Conservation (phyloP, 1,139 yeast genomes). For the Hyphopichia buzzinii region DNA sequence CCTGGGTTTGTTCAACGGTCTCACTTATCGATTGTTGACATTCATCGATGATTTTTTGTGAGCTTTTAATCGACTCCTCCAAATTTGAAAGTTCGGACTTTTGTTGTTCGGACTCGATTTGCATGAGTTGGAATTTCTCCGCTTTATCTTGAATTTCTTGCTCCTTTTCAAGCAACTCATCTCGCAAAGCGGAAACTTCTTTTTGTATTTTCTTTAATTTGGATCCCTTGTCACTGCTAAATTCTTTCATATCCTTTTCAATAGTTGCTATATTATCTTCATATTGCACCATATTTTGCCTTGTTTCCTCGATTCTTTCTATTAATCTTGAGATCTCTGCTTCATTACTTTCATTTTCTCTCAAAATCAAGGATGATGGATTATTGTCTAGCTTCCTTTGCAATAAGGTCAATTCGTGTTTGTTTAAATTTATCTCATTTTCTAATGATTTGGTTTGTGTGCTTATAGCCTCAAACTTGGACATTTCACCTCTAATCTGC, state of each 20-base stretch:
- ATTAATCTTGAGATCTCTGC: slow-evolving; percentile 49
- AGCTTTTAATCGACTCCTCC: slow-evolving; percentile 39
- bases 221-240: slow-evolving; percentile 73
- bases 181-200: slow-evolving; percentile 47
- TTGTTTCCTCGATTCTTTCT: slow-evolving; percentile 34
- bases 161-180: slow-evolving; percentile 39
- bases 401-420: slow-evolving; percentile 65
- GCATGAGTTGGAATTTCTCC: slow-evolving; percentile 59
- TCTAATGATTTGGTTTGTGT: slow-evolving; percentile 57
- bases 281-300: slow-evolving; percentile 22
- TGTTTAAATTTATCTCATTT: slow-evolving; percentile 61
- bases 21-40: slow-evolving; percentile 30
- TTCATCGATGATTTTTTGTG: slow-evolving; percentile 35
- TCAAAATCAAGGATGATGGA: slow-evolving; percentile 55
- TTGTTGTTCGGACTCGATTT: slow-evolving; percentile 71
- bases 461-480: slow-evolving; percentile 45
- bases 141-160: slow-evolving; percentile 44
- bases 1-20: slow-evolving; percentile 25
- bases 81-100: slow-evolving; percentile 52
- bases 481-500: slow-evolving; percentile 39
- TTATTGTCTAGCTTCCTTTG: slow-evolving; percentile 61
- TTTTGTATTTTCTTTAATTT: slow-evolving; percentile 68
- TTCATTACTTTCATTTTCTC: slow-evolving; percentile 47
- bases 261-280: slow-evolving; percentile 50
- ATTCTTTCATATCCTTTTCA: slow-evolving; percentile 80